phyloP scores from a whole-genome alignment of 176 grass and related monocot species.

The Tillandsia leiboldiana region DNA sequence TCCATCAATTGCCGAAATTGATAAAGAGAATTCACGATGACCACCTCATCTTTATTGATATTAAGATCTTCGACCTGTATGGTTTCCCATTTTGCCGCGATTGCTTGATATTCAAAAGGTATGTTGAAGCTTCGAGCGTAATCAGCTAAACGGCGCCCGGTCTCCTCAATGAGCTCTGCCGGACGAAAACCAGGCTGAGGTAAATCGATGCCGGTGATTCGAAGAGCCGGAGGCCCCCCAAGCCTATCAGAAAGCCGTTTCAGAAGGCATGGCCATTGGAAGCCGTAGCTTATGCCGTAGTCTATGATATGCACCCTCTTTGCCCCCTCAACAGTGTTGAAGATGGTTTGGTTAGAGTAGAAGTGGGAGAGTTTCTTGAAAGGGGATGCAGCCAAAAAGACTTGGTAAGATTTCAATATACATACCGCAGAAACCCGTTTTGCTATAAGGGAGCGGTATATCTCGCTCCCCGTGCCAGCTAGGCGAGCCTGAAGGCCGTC shows the following conservation, averaged over 20 bases:
- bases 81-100: conserved; percentile 53
- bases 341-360: conserved; percentile 50
- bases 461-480: conserved; percentile 41
- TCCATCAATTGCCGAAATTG: conserved; percentile 69
- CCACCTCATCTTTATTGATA: conserved; percentile 47
- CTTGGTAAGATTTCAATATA: conserved; percentile 56
- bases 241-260: conserved; percentile 21
- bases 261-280: conserved; percentile 82
- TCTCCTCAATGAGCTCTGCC: conserved; percentile 49
- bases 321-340: conserved; percentile 29
- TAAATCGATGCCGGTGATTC: conserved; percentile 55
- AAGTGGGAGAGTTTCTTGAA: conserved; percentile 55
- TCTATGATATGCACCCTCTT: conserved; percentile 67
- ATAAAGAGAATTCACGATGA: conserved; percentile 50
- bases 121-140: conserved; percentile 46
- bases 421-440: conserved; percentile 32
- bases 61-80: conserved; percentile 41
- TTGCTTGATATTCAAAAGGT: conserved; percentile 45
- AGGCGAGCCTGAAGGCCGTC: conserved; percentile 58
- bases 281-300: conserved; percentile 60
- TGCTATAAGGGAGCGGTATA: conserved; percentile 61
- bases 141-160: conserved; percentile 41
- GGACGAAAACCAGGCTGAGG: conserved; percentile 79
- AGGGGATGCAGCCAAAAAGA: conserved; percentile 75
- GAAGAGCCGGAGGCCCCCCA: conserved; percentile 51